Conservation (phyloP, 805 yeast genomes). For the Helenozyma rhizophorensis region DNA sequence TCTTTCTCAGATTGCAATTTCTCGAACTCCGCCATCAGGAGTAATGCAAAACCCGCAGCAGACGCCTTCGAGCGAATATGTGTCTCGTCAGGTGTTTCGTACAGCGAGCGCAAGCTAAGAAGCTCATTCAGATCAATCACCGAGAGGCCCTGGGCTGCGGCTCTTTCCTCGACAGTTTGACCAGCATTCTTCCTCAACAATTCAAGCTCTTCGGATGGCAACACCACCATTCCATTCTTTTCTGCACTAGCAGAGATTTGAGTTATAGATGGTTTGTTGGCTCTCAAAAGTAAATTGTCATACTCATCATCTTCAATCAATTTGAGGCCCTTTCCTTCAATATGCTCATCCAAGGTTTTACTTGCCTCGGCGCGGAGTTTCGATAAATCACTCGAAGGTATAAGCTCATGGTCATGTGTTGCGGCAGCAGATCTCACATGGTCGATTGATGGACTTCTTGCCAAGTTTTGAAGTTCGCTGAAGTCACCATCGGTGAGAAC, state of each 20-base stretch:
- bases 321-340: conserved; percentile 8
- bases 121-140: conserved; percentile 5
- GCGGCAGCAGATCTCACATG: conserved; percentile 8
- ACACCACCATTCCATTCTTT: conserved; percentile 24
- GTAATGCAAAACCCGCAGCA: conserved; percentile 2
- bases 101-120: conserved; percentile 1
- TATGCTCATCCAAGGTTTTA: conserved; percentile 12
- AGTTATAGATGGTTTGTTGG: conserved; percentile 23
- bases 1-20: conserved; percentile 2
- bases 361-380: conserved; percentile 9
- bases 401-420: conserved; percentile 3
- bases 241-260: conserved; percentile 22
- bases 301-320: conserved; percentile 16
- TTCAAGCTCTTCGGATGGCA: conserved; percentile 22
- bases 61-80: conserved; percentile 1
- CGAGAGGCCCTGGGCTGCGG: conserved; percentile 3
- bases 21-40: conserved; percentile 2
- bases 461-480: conserved; percentile 6
- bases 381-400: conserved; percentile 3
- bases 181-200: conserved; percentile 7
- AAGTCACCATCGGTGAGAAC: conserved; percentile 12
- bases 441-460: conserved; percentile 7
- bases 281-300: conserved; percentile 16
- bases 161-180: conserved; percentile 8
- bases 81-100: conserved; percentile 2